Evolutionary conservation across 2,329 filamentous ascomycete species (phyloP), one percentile per base, ranked within the genome.

Genomic region (Calonectria pteridis): DNA sequence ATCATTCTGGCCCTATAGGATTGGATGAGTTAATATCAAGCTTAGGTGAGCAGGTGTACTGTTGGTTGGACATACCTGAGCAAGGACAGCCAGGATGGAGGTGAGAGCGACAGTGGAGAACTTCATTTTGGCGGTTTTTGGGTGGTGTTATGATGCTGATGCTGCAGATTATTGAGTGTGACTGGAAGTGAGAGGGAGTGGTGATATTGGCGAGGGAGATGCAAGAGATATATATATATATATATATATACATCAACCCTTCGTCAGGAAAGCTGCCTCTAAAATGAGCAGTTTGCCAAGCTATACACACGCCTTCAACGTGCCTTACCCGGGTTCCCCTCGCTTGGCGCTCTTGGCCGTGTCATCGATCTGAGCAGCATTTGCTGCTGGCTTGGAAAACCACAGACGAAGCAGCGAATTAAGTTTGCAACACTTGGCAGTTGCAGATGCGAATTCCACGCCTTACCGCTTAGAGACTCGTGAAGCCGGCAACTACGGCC

Each of bases 81-180:
- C 62, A 13, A 23, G 6, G 29, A 51, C 50, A 2, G 68, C 68
- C 2, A 71, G 37, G 40, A 65, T 7, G 13, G 55, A 35, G 16
- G 68, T 46, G 13, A 71, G 59, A 31, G 62, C 37, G 16, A 71
- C 29, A 37, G n/a, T 10, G 35, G 68, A 58, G 49, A 66, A 33
- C 62, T 71, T 71, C 68, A 71, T 71, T 14, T 55, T 59, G 59
- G 31, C 20, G 37, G 23, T 23, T 62, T 13, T 13, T 55, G 29
- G 2, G 33, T 55, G 28, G 2, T 33, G 6, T 55, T 55, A 13
- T 35, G 31, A 35, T 29, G 9, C 3, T 23, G 29, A 37, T 43
- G 16, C 18, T 46, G 59, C 35, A 46, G 4, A 28, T 28, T 62
- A 4, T 20, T 43, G 50, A 11, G 31, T 58, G 23, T 20, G 33